phyloP scores from a whole-genome alignment of 805 yeast genomes.

The Sporopachydermia quercuum region DNA sequence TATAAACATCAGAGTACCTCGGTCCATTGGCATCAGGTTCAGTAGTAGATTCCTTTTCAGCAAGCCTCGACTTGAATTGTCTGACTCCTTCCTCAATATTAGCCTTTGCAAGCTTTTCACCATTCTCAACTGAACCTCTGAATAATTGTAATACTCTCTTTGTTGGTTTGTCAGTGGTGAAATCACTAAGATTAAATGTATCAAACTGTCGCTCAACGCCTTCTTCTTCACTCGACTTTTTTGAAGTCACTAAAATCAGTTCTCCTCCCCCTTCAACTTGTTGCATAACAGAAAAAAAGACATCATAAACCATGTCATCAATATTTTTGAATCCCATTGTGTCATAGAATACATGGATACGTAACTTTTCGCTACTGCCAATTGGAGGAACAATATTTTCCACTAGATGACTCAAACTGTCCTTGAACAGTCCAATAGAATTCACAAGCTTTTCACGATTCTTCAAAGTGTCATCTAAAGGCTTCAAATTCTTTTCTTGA shows the following conservation, averaged over 20 bases:
- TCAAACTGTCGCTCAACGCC: constrained; percentile 4
- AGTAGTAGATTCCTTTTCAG: constrained; percentile 13
- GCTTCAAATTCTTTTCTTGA: constrained; percentile 16
- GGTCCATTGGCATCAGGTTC: constrained; percentile 10
- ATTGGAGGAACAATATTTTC: constrained; percentile 30
- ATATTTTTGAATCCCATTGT: constrained; percentile 30
- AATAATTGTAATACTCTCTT: constrained; percentile 50
- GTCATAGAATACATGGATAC: constrained; percentile 28
- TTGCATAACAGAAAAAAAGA: constrained; percentile 42
- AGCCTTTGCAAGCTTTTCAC: constrained; percentile 78
- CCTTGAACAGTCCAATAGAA: background rate
- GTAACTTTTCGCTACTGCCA: constrained; percentile 25
- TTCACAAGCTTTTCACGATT: background rate
- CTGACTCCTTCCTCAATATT: constrained; percentile 66
- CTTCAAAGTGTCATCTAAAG: constrained; percentile 4
- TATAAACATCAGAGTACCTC: constrained; percentile 44
- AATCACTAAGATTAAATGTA: constrained; percentile 7
- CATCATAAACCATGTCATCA: constrained; percentile 32
- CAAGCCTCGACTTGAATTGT: constrained; percentile 21
- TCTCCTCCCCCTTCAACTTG: constrained; percentile 62
- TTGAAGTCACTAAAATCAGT: constrained; percentile 34
- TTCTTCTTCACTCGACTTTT: constrained; percentile 22
- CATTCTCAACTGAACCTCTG: constrained; percentile 65
- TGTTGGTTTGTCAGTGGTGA: constrained; percentile 11
- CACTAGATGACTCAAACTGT: constrained; percentile 7